These are phyloP conservation scores for Kalmusia sp. DNA, from an alignment of 2,329 filamentous ascomycete species.

Conservation along the genomic window DNA sequence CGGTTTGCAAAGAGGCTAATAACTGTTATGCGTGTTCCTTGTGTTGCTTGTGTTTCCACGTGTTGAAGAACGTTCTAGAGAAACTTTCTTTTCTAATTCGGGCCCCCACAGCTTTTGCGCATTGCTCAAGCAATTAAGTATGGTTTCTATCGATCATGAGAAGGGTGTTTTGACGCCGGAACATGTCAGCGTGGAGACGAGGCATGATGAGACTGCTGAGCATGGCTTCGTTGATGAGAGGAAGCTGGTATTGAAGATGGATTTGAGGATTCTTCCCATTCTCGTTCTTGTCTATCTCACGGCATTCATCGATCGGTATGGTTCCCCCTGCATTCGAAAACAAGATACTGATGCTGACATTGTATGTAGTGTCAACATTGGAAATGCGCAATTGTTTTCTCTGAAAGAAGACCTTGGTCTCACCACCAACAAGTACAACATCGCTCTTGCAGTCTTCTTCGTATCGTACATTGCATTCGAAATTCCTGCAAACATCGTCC, in stretches of 20 bases:
- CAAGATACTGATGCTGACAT: too few relatives aligned
- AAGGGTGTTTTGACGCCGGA: too few relatives aligned
- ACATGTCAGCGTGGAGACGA: too few relatives aligned
- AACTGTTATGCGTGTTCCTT: too few relatives aligned
- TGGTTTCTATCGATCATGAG: too few relatives aligned
- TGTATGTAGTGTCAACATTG: slow-evolving; percentile 16
- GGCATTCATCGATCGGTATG: slow-evolving; percentile 18
- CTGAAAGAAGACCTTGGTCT: slow-evolving; percentile 16
- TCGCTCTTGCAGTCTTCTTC: slow-evolving; percentile 41
- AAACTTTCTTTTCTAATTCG: too few relatives aligned
- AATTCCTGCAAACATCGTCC: slow-evolving; percentile 69
- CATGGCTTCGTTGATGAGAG: not conserved
- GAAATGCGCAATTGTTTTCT: slow-evolving; percentile 11
- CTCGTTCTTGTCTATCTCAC: slow-evolving; percentile 16
- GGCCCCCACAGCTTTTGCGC: too few relatives aligned
- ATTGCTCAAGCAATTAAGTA: too few relatives aligned
- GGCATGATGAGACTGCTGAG: too few relatives aligned
- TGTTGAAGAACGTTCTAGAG: too few relatives aligned
- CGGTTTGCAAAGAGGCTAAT: too few relatives aligned
- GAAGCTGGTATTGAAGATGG: slow-evolving; percentile 10
- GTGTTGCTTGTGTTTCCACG: too few relatives aligned
- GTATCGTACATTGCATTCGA: slow-evolving; percentile 49
- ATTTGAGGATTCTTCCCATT: slow-evolving; percentile 10
- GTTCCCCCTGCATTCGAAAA: not conserved
- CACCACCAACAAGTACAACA: slow-evolving; percentile 12